phyloP scores from a whole-genome alignment of 768 basidiomycete genomes.

The Termitomyces sp. region DNA sequence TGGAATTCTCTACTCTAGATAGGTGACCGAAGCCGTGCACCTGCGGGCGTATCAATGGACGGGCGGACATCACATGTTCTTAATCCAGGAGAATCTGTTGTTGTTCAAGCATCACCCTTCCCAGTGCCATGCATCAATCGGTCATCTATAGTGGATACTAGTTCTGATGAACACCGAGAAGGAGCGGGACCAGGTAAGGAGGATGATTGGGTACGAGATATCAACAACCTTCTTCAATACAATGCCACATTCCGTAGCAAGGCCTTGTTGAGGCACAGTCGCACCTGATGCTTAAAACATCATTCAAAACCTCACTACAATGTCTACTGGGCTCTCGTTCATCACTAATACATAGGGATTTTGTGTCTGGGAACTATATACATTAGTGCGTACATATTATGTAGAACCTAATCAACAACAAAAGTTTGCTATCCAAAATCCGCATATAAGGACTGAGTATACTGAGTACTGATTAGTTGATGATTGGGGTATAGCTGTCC shows the following conservation, averaged over 20 bases:
- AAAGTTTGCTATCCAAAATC: neutral
- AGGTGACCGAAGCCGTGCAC: conserved; percentile 76
- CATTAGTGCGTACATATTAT: neutral
- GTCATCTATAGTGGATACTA: conserved; percentile 62
- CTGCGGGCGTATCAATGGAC: conserved; percentile 91
- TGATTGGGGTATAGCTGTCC: neutral
- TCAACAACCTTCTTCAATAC: conserved; percentile 91
- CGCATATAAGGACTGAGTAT: too few species aligned
- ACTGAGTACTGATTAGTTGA: neutral
- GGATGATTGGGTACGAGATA: conserved; percentile 96
- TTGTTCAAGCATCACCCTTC: conserved; percentile 77
- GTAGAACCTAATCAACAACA: neutral
- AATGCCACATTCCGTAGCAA: conserved; percentile 93
- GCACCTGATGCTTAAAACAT: conserved; percentile 34
- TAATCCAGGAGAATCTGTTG: conserved; percentile 79
- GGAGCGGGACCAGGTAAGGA: conserved; percentile 77
- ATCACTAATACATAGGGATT: neutral
- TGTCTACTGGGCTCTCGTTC: neutral
- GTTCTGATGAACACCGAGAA: conserved; percentile 42
- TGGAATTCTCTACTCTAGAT: conserved; percentile 44
- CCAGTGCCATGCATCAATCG: conserved; percentile 93
- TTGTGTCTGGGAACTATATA: neutral
- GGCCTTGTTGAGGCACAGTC: conserved; percentile 69
- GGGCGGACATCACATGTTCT: conserved; percentile 82
- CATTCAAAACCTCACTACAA: neutral